These are phyloP conservation scores for Candida nonsorbophila DNA, from an alignment of 805 yeast genomes.

Conservation along the genomic window DNA sequence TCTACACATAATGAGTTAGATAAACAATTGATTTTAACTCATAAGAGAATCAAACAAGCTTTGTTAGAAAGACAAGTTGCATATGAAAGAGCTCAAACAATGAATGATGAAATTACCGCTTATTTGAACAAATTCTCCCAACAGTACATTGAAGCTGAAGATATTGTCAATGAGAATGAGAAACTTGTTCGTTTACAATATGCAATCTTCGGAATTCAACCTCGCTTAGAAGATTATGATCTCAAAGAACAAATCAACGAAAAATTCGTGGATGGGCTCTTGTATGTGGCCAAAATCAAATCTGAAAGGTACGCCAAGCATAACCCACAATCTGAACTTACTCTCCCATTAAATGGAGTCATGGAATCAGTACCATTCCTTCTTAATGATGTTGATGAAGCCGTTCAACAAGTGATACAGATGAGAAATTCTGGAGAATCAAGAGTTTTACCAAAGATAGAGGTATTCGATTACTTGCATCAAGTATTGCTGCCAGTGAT, in stretches of 20 bases:
- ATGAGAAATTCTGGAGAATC: conserved; percentile 39
- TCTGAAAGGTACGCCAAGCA: conserved; percentile 30
- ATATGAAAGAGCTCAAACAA: conserved; percentile 51
- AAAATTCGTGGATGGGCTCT: conserved; percentile 58
- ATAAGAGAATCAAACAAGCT: conserved; percentile 71
- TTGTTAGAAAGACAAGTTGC: conserved; percentile 80
- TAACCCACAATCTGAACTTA: conserved; percentile 15
- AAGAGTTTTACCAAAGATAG: conserved; percentile 29
- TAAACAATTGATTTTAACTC: conserved; percentile 28
- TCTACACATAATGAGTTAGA: conserved; percentile 38
- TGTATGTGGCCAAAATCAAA: conserved; percentile 65
- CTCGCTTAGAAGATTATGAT: conserved; percentile 51
- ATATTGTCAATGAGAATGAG: conserved; percentile 51
- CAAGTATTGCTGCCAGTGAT: conserved; percentile 20
- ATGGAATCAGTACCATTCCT: conserved; percentile 40
- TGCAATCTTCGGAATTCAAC: conserved; percentile 81
- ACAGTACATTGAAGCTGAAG: conserved; percentile 50
- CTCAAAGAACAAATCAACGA: conserved; percentile 49
- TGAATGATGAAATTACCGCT: conserved; percentile 37
- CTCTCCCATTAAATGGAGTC: conserved; percentile 31
- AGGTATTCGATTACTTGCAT: conserved; percentile 33
- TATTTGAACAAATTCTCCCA: conserved; percentile 55
- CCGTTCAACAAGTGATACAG: conserved; percentile 42
- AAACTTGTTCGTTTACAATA: conserved; percentile 73
- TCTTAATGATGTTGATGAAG: conserved; percentile 26